phyloP scores from a whole-genome alignment of 139 green algal genomes.

The Mychonastes homosphaera region DNA sequence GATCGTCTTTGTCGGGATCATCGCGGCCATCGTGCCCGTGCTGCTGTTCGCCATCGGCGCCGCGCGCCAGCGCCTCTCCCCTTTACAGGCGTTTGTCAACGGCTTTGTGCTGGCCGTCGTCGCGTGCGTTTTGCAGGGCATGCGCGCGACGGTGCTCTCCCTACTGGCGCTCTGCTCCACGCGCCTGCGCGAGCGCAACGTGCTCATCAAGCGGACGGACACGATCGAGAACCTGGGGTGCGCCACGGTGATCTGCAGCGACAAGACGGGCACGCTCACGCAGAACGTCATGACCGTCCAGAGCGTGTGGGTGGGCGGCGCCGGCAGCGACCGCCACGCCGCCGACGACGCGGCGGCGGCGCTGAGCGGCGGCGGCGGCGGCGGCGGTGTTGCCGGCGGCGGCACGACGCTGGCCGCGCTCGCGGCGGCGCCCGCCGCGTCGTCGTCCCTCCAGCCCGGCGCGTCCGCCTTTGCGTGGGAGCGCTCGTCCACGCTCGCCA shows the following conservation, averaged over 20 bases:
- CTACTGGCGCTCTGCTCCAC: constrained; percentile 23
- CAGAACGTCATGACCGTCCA: constrained; percentile 34
- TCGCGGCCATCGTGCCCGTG: constrained; percentile 22
- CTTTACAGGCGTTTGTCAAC: constrained; percentile 25
- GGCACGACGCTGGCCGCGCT: too few species aligned
- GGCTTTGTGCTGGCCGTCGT: constrained; percentile 34
- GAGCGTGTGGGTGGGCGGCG: constrained; percentile 24
- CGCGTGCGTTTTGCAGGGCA: too few species aligned
- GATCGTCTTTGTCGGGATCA: constrained; percentile 21
- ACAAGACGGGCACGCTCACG: constrained; percentile 32
- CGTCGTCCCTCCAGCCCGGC: too few species aligned
- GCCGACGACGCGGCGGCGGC: too few species aligned
- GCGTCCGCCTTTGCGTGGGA: constrained; percentile 16
- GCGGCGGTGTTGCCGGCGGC: too few species aligned
- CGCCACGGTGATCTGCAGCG: constrained; percentile 28
- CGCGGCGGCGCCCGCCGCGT: too few species aligned
- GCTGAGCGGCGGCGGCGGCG: too few species aligned
- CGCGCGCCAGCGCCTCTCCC: constrained; percentile 2
- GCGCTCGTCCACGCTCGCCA: constrained; percentile 15
- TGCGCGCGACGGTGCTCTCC: constrained; percentile 29
- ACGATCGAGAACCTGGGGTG: constrained; percentile 32
- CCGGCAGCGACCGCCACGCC: too few species aligned
- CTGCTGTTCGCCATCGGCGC: constrained; percentile 25
- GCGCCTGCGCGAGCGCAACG: constrained; percentile 20
- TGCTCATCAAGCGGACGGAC: constrained; percentile 33